A percentile compares a stretch with the other conserved stretches of the same genome.
Evolutionary conservation across 2,329 filamentous ascomycete species (phyloP).

Genomic region (Pseudopithomyces maydicus): DNA sequence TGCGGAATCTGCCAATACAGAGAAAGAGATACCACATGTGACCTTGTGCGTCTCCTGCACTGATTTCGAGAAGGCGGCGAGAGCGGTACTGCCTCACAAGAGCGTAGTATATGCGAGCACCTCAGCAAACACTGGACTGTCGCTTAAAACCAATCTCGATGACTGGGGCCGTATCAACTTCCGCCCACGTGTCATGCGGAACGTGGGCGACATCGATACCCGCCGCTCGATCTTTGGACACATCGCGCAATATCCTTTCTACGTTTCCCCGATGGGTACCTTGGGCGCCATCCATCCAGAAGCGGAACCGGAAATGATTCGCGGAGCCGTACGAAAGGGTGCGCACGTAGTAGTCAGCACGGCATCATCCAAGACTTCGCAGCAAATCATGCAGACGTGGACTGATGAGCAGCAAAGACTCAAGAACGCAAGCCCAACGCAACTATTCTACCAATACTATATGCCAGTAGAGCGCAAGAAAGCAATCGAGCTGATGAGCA

Average conservation of each 20-base stretch:
- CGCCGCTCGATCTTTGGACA: conserved; percentile 42
- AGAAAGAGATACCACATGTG: conserved; percentile 34
- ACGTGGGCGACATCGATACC: conserved; percentile 40
- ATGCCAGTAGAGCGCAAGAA: conserved; percentile 40
- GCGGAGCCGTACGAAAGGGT: conserved; percentile 41
- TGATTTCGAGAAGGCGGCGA: conserved; percentile 41
- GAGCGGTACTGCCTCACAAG: conserved; percentile 38
- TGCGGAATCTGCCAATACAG: conserved; percentile 21
- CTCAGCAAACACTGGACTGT: conserved; percentile 41
- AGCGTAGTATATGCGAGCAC: conserved; percentile 40
- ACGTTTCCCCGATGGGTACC: conserved; percentile 46
- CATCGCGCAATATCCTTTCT: conserved; percentile 42
- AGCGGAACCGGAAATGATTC: conserved; percentile 44
- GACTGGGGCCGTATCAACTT: conserved; percentile 43
- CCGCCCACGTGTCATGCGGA: conserved; percentile 42
- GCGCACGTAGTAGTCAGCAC: conserved; percentile 44
- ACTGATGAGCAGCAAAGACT: conserved; percentile 29
- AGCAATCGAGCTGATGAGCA: conserved; percentile 37
- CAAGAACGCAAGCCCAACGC: conserved; percentile 32
- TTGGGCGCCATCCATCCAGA: conserved; percentile 41
- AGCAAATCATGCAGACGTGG: conserved; percentile 40
- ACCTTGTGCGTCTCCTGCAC: conserved; percentile 35
- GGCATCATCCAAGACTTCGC: conserved; percentile 35
- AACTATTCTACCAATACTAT: conserved; percentile 44
- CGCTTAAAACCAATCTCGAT: conserved; percentile 36